Evolutionary conservation across 2,329 filamentous ascomycete species (phyloP), one percentile per base, ranked within the genome.

Genomic region (Paecilomyces sp.): DNA sequence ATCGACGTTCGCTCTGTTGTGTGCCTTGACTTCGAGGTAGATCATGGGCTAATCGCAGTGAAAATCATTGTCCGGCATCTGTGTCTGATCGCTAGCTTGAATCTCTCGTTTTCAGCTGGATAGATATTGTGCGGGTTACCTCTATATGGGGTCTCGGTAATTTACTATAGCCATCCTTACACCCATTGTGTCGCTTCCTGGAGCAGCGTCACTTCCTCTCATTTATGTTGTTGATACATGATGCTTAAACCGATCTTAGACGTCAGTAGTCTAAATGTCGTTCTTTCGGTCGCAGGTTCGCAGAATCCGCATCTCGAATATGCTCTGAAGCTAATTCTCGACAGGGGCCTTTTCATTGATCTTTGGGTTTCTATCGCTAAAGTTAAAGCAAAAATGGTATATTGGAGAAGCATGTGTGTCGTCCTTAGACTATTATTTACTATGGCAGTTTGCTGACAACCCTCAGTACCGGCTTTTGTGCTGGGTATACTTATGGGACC

Each of bases 401-500:
- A 66, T 76, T 3, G 74, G 74, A 51, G 74, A 76, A 72, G 73
- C 73, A n/a, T 66, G 73, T 75, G 66, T 55, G 73, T 60, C 53
- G 28, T 11, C 11, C 7, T 3, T 34, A 51, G 18, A 13, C 22
- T 13, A 3, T 2, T 18, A 13, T n/a, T 15, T 33, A 47, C 3
- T 8, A 11, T 36, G 18, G 18, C 62, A 65, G 9, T 64, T 55
- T 28, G 18, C 8, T 13, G 25, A 30, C 33, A 55, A 34, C 33
- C 34, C 56, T 9, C 36, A 85, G 82, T 86, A 18, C 83, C 83
- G 2, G 82, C 84, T 1, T 77, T 86, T 24, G 18, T 82, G 8
- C 63, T 84, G 30, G 85, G 84, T 2, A 78, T 84, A 55, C 65
- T 79, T 0, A 73, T 87, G 3, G 84, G 85, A 0, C 84, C 84